Percentiles rank a stretch among this genome's conserved stretches.
Conservation (phyloP, 345 rosid species). For the Boechera stricta region DNA sequence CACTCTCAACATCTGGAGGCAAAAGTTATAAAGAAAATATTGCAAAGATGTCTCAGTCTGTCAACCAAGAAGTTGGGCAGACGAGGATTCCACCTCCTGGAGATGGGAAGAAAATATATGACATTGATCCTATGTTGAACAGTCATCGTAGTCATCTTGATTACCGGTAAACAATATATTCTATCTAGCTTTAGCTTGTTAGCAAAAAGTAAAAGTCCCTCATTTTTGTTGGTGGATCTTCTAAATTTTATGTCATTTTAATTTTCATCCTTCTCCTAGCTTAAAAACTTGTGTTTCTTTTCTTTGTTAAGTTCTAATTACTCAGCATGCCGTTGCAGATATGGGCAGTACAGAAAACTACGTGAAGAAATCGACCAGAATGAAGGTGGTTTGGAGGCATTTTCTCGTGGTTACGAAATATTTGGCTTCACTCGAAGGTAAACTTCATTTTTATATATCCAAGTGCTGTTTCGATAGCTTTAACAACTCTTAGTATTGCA, state of each 20-base stretch:
- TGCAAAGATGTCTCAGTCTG: conserved; percentile 44
- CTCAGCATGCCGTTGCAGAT: conserved; percentile 51
- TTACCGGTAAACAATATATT: conserved; percentile 59
- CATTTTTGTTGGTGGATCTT: not conserved
- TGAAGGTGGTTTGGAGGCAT: conserved; percentile 91
- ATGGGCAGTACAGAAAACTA: conserved; percentile 66
- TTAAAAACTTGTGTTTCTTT: not conserved
- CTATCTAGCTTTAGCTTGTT: conserved; percentile 7
- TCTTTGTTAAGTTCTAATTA: conserved; percentile 22
- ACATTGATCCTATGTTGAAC: conserved; percentile 74
- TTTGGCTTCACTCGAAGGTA: conserved; percentile 90
- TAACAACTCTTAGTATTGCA: conserved; percentile 1
- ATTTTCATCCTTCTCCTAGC: not conserved
- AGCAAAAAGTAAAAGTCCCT: conserved; percentile 21
- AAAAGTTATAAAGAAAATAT: conserved; percentile 34
- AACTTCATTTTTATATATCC: not conserved
- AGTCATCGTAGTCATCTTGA: conserved; percentile 75
- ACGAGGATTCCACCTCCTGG: conserved; percentile 75
- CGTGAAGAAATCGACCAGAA: conserved; percentile 71
- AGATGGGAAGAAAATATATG: conserved; percentile 74
- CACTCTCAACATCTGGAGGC: conserved; percentile 42
- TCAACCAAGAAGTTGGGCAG: conserved; percentile 42
- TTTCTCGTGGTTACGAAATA: conserved; percentile 94
- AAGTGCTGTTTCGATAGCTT: not conserved
- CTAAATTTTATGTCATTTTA: conserved; percentile 3